Evolutionary conservation across 1,284 basidiomycete genomes (phyloP).

Genomic region (Peniophora sp.): DNA sequence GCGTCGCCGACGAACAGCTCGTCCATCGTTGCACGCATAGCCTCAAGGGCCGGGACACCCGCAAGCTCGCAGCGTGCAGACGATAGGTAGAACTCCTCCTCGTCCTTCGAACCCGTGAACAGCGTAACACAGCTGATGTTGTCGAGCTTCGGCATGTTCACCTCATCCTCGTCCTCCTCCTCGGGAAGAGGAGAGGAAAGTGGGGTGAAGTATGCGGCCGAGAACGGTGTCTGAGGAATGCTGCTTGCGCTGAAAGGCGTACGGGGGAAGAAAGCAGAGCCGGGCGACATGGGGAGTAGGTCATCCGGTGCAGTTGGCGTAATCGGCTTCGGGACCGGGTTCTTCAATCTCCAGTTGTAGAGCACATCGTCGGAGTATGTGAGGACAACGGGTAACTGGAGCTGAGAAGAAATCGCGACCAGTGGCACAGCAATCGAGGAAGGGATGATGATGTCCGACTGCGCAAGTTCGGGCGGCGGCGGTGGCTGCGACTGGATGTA

Average conservation of each 20-base stretch:
- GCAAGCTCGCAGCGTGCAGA: conserved; percentile 88
- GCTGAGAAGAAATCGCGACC: conserved; percentile 64
- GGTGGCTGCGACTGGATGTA: conserved; percentile 78
- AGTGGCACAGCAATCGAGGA: conserved; percentile 71
- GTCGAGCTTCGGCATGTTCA: conserved; percentile 32
- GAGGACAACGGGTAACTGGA: conserved; percentile 84
- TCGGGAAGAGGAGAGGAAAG: not conserved
- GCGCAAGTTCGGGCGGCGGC: conserved; percentile 30
- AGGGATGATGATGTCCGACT: conserved; percentile 52
- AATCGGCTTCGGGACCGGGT: conserved; percentile 20
- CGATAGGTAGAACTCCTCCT: conserved; percentile 85
- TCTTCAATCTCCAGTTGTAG: conserved; percentile 75
- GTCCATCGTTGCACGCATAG: conserved; percentile 88
- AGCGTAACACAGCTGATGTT: conserved; percentile 59
- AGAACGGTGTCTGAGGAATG: conserved; percentile 7
- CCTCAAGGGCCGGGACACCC: conserved; percentile 78
- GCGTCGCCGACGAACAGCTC: conserved; percentile 87
- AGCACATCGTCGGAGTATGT: conserved; percentile 94
- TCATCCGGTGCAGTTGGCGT: conserved; percentile 7
- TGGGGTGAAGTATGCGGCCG: conserved; percentile 3
- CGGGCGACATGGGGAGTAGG: not conserved
- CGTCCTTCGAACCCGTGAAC: conserved; percentile 81
- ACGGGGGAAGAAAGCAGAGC: not conserved
- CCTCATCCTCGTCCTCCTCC: not conserved
- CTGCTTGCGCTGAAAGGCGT: not conserved